phyloP scores from a whole-genome alignment of 2,329 filamentous ascomycete species.

The Botryotinia narcissicola region DNA sequence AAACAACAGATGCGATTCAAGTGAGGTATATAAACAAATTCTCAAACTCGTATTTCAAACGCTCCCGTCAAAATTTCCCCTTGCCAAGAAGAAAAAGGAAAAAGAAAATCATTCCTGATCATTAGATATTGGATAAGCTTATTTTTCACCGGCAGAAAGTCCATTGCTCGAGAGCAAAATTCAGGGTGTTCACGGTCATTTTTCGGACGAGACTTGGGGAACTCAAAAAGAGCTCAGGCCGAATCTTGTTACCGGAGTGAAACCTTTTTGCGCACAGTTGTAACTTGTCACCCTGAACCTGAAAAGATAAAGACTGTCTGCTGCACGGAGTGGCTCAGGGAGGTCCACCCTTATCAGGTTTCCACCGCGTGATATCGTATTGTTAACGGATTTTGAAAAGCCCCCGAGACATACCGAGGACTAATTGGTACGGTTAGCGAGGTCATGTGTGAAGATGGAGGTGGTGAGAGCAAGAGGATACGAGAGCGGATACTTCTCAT shows the following conservation, averaged over 20 bases:
- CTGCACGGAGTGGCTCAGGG: background rate
- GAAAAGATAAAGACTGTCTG: background rate
- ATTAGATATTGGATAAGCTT: constrained; percentile 3
- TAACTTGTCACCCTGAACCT: background rate
- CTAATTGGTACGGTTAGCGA: background rate
- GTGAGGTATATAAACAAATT: background rate
- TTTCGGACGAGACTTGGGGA: background rate
- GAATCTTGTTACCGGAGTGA: constrained; percentile 2
- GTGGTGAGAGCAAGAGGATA: background rate
- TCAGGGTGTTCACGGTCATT: background rate
- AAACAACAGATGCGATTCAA: background rate
- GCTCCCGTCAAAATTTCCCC: background rate
- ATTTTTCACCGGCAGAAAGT: background rate
- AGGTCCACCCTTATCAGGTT: constrained; percentile 12
- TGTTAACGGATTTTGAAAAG: background rate
- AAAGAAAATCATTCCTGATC: background rate
- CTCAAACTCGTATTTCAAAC: background rate
- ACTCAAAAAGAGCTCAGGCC: background rate
- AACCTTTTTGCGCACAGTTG: constrained; percentile 1
- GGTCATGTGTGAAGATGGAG: background rate
- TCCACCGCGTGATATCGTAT: constrained; percentile 1
- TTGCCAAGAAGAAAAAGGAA: constrained; percentile 1
- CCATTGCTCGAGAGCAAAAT: background rate
- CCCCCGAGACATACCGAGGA: constrained; percentile 9
- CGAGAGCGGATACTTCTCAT: background rate